Evolutionary conservation across 108 stramenopile genomes (phyloP).

Genomic region (Cyclostephanos tholiformis): DNA sequence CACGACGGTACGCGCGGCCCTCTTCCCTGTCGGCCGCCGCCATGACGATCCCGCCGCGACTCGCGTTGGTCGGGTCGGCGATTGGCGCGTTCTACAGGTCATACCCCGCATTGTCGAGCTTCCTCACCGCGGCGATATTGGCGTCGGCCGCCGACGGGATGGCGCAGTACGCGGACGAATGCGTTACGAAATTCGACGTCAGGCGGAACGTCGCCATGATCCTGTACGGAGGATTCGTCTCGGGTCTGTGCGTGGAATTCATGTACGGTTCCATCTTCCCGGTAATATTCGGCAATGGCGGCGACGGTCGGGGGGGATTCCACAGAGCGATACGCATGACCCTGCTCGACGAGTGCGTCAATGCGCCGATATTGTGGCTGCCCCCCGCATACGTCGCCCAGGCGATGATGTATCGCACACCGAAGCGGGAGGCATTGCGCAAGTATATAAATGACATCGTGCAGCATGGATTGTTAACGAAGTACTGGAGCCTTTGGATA

Average conservation of each 20-base stretch:
- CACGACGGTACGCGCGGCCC: no score
- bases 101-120: not conserved
- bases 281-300: not conserved
- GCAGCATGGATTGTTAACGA: slow-evolving; percentile 28
- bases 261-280: slow-evolving; percentile 16
- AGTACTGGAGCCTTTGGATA: slow-evolving; percentile 49
- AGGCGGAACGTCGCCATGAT: slow-evolving; percentile 17
- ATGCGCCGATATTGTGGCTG: slow-evolving; percentile 25
- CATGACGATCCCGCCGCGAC: no score
- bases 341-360: slow-evolving; percentile 23
- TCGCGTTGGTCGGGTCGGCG: no score
- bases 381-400: slow-evolving; percentile 37
- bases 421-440: slow-evolving; percentile 17
- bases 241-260: slow-evolving; percentile 11
- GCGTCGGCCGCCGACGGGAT: slow-evolving; percentile 8
- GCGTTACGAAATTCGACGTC: slow-evolving; percentile 4
- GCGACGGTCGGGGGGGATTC: not conserved
- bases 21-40: no score
- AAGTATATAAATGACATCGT: slow-evolving; percentile 27
- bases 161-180: slow-evolving; percentile 14
- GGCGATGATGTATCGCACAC: slow-evolving; percentile 19
- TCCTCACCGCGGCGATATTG: slow-evolving; percentile 5
- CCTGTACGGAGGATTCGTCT: slow-evolving; percentile 10
- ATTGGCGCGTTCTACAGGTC: slow-evolving; percentile 3
- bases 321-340: not conserved